A percentile compares a stretch with the other conserved stretches of the same genome.
These are phyloP conservation scores for Kwoniella europaea DNA, from an alignment of 768 basidiomycete species.

Conservation along the genomic window DNA sequence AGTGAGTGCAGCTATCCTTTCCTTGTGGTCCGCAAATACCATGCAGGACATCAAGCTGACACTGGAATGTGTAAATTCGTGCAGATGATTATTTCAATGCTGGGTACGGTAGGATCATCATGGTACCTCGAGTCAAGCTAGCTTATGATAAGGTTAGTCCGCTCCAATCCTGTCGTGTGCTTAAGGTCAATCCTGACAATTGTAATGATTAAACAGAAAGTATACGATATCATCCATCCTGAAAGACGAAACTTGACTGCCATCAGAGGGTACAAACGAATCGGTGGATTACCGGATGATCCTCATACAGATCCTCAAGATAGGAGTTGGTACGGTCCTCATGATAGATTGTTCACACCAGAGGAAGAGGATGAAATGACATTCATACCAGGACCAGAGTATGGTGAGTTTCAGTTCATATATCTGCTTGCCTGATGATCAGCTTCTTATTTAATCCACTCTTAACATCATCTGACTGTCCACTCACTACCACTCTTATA, in stretches of 20 bases:
- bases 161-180: not conserved
- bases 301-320: constrained; percentile 97
- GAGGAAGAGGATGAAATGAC: constrained; percentile 80
- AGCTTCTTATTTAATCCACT: too few species aligned
- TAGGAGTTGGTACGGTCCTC: constrained; percentile 94
- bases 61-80: not conserved
- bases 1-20: constrained; percentile 58
- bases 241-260: constrained; percentile 87
- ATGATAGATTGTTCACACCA: constrained; percentile 87
- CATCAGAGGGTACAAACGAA: constrained; percentile 86
- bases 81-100: constrained; percentile 90
- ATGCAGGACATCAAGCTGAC: constrained; percentile 3
- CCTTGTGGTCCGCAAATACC: not conserved
- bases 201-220: constrained; percentile 65
- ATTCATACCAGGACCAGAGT: constrained; percentile 79
- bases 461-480: too few species aligned
- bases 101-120: constrained; percentile 94
- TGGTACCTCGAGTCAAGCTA: constrained; percentile 95
- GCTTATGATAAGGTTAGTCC: constrained; percentile 83
- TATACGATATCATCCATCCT: constrained; percentile 94
- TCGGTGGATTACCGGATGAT: constrained; percentile 97
- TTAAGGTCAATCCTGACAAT: not conserved
- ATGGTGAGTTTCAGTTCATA: constrained; percentile 66
- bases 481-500: not conserved
- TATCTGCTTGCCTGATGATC: too few species aligned